Evolutionary conservation across 202 grass and related monocot species (phyloP).

Genomic region (Panicum hallii): DNA sequence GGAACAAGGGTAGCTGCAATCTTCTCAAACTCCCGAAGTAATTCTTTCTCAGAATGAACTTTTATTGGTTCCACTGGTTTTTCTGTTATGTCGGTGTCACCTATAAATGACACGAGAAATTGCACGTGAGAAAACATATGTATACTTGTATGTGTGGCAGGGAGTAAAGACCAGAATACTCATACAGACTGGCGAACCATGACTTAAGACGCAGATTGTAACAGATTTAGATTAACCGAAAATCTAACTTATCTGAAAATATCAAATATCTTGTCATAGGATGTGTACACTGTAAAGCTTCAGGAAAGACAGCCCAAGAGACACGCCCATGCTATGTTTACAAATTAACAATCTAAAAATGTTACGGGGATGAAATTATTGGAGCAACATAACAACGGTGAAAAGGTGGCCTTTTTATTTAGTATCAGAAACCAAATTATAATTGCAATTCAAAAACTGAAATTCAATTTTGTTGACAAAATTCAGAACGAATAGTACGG

Average conservation of each 20-base stretch:
- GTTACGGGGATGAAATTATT: not conserved
- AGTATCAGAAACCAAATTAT: not conserved
- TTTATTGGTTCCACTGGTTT: conserved; percentile 85
- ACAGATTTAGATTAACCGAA: not conserved
- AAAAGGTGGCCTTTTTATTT: conserved; percentile 14
- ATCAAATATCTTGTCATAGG: conserved; percentile 5
- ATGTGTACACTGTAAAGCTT: conserved; percentile 1
- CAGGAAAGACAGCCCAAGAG: conserved; percentile 22
- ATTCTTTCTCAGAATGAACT: conserved; percentile 97
- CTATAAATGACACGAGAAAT: conserved; percentile 59
- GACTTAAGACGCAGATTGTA: conserved; percentile 4
- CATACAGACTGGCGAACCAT: not conserved
- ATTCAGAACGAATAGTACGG: not conserved
- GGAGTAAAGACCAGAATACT: conserved; percentile 26
- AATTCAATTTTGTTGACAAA: conserved; percentile 17
- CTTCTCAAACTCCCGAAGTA: conserved; percentile 91
- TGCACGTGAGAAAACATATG: conserved; percentile 24
- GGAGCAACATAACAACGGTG: not conserved
- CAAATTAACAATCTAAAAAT: conserved; percentile 17
- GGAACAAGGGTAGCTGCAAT: conserved; percentile 85
- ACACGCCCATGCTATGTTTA: not conserved
- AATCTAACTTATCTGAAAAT: conserved; percentile 26
- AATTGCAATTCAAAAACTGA: conserved; percentile 2
- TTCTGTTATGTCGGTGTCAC: conserved; percentile 80
- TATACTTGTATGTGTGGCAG: conserved; percentile 31